Conservation (phyloP, 2,329 filamentous ascomycete species). For the Penicillium decumbens region DNA sequence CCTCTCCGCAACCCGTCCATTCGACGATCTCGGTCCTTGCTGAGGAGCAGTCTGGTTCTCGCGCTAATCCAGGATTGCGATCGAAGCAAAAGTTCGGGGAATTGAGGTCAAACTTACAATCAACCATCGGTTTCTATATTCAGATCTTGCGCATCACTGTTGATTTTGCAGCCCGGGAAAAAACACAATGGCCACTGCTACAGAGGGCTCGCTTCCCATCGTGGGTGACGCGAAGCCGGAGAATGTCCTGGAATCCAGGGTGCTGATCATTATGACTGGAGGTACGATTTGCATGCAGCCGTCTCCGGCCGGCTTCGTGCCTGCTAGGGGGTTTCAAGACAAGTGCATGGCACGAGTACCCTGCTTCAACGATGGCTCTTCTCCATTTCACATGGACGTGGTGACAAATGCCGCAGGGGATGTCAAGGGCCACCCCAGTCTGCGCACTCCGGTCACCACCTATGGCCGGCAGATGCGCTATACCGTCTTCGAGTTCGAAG, state of each 20-base stretch:
- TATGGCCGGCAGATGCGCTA: conserved; percentile 80
- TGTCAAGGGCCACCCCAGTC: conserved; percentile 56
- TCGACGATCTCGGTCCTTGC: conserved; percentile 2
- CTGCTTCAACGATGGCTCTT: conserved; percentile 75
- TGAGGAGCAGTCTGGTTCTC: conserved; percentile 7
- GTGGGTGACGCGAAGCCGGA: conserved; percentile 19
- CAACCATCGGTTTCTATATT: background rate
- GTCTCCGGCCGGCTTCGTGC: conserved; percentile 72
- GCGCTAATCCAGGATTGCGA: background rate
- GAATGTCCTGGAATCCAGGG: conserved; percentile 64
- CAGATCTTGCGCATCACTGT: background rate
- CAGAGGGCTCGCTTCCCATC: conserved; percentile 21
- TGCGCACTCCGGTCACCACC: conserved; percentile 74
- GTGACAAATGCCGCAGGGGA: conserved; percentile 49
- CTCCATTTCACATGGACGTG: conserved; percentile 53
- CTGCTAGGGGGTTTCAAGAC: conserved; percentile 74
- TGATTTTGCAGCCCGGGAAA: background rate
- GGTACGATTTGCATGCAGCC: conserved; percentile 81
- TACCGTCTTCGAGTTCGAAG: conserved; percentile 75
- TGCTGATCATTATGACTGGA: conserved; percentile 87
- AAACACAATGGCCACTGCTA: conserved; percentile 19
- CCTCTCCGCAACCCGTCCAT: conserved; percentile 10
- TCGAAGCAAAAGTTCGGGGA: background rate
- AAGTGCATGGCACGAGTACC: conserved; percentile 75
- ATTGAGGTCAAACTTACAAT: background rate